phyloP scores from a whole-genome alignment of 176 grass and related monocot species.

The Tuctoria greenei region DNA sequence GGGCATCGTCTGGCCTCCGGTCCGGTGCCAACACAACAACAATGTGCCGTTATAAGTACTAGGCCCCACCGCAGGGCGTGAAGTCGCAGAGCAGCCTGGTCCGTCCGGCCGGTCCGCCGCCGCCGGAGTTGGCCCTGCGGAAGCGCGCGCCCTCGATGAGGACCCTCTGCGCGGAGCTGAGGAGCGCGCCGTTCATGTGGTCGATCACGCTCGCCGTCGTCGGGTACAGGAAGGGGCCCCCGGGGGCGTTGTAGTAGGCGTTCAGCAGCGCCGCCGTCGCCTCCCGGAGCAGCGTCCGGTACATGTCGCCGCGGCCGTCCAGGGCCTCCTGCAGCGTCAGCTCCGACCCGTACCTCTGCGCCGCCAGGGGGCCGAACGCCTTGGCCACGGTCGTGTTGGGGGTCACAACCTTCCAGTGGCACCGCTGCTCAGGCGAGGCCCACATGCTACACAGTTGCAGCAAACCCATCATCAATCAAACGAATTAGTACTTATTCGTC shows the following conservation, averaged over 20 bases:
- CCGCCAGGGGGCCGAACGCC: slow-evolving; percentile 73
- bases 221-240: slow-evolving; percentile 43
- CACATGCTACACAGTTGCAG: slow-evolving; percentile 31
- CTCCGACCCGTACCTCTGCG: slow-evolving; percentile 52
- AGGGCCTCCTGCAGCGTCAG: slow-evolving; percentile 64
- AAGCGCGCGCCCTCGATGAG: slow-evolving; percentile 60
- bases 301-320: slow-evolving; percentile 49
- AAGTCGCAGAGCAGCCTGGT: slow-evolving; percentile 55
- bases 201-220: neutral
- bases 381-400: slow-evolving; percentile 71
- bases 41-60: too few species aligned
- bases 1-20: too few species aligned
- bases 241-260: slow-evolving; percentile 66
- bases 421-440: slow-evolving; percentile 48
- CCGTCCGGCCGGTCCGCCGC: neutral
- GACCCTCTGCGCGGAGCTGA: slow-evolving; percentile 28
- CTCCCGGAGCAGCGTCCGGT: slow-evolving; percentile 79
- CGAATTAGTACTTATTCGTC: too few species aligned
- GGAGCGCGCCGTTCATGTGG: neutral
- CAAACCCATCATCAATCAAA: too few species aligned
- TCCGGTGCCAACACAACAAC: too few species aligned
- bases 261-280: slow-evolving; percentile 75
- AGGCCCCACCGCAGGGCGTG: too few species aligned
- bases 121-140: slow-evolving; percentile 61
- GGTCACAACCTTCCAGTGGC: slow-evolving; percentile 74